Conservation (phyloP, 176 grass and related monocot genomes). For the Guadua angustifolia region DNA sequence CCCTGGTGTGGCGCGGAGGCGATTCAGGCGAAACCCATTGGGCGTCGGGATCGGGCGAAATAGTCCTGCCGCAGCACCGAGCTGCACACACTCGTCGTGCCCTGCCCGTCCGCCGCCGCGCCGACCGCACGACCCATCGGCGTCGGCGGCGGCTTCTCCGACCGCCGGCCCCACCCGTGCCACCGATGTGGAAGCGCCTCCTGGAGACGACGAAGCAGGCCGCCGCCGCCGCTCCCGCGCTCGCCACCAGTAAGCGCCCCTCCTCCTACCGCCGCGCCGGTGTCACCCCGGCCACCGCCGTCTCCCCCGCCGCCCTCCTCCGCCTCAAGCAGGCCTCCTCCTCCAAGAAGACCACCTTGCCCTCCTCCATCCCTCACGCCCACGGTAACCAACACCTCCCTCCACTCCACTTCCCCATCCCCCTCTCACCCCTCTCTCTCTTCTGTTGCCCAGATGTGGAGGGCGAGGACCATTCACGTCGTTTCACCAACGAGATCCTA, state of each 20-base stretch:
- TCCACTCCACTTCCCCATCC: neutral
- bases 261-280: neutral
- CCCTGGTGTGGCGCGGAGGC: neutral
- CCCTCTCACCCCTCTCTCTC: neutral
- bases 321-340: slow-evolving; percentile 54
- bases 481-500: slow-evolving; percentile 47
- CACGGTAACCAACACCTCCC: slow-evolving; percentile 28
- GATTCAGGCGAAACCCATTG: neutral
- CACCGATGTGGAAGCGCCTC: slow-evolving; percentile 54
- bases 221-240: slow-evolving; percentile 7
- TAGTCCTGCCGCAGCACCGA: slow-evolving; percentile 3
- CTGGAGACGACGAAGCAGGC: slow-evolving; percentile 48
- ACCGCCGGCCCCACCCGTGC: neutral
- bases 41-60: slow-evolving; percentile 17
- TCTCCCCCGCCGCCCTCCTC: slow-evolving; percentile 42
- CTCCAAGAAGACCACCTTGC: slow-evolving; percentile 37
- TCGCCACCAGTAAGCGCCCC: slow-evolving; percentile 43
- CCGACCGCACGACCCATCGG: slow-evolving; percentile 15
- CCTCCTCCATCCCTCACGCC: slow-evolving; percentile 33
- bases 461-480: neutral
- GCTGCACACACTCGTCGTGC: neutral
- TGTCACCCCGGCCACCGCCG: slow-evolving; percentile 29
- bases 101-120: slow-evolving; percentile 9
- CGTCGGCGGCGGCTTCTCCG: slow-evolving; percentile 30
- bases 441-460: slow-evolving; percentile 35